phyloP scores from a whole-genome alignment of 2,329 filamentous ascomycete genomes.

The Kalaharituber pfeilii region DNA sequence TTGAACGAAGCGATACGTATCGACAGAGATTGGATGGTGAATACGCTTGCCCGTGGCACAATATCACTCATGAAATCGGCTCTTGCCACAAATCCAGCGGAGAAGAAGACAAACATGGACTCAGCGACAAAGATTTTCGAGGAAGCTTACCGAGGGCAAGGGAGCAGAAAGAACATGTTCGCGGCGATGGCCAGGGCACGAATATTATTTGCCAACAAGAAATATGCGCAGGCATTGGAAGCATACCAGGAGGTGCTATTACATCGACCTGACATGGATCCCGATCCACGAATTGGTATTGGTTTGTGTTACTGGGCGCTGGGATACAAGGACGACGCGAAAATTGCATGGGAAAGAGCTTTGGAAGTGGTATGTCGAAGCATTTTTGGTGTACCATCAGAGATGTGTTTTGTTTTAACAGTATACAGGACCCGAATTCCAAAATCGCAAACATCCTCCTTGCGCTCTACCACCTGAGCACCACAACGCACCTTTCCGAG shows the following conservation, averaged over 20 bases:
- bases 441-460: conserved; percentile 83
- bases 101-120: conserved; percentile 52
- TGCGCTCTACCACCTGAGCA: conserved; percentile 74
- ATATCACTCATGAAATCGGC: conserved; percentile 64
- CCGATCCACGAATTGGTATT: conserved; percentile 88
- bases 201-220: conserved; percentile 68
- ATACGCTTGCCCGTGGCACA: conserved; percentile 81
- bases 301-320: conserved; percentile 96
- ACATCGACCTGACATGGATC: conserved; percentile 78
- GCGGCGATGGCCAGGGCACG: conserved; percentile 79
- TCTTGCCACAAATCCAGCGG: conserved; percentile 49
- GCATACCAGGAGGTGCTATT: conserved; percentile 73
- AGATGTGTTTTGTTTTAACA: too few species aligned
- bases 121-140: conserved; percentile 87
- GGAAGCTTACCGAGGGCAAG: conserved; percentile 36
- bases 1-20: conserved; percentile 92
- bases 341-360: conserved; percentile 72
- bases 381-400: neutral
- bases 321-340: conserved; percentile 84
- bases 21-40: conserved; percentile 77
- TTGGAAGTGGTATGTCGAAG: conserved; percentile 37
- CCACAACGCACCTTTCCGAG: conserved; percentile 64
- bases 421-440: conserved; percentile 53
- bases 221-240: conserved; percentile 66
- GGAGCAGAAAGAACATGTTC: conserved; percentile 60